Base-by-base conservation (phyloP, 495 filamentous ascomycete species). In the Lindgomyces ingoldianus region DNA sequence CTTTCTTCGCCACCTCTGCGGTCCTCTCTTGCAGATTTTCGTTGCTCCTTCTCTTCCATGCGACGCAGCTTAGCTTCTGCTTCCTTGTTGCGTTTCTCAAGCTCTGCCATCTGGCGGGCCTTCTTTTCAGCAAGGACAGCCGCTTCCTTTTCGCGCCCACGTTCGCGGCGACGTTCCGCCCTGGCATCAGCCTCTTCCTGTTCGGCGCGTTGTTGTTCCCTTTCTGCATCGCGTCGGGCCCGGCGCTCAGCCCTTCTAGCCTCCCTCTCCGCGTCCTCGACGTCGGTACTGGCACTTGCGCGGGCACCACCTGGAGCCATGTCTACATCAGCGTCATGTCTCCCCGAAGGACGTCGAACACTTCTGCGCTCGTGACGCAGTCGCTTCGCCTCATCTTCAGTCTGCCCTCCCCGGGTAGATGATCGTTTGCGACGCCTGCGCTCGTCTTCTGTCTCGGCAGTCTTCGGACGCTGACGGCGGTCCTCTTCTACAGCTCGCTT, bases 311-410 rank as follows among this genome's bases (percentile, higher is more conserved):
- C 21, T 16, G 33, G 33, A 6, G 45, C 16, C 36, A 63, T 33
- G 10, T 62, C 33, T 21, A 18, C 26, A 52, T 72, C 56, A 30
- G 44, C 60, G 27, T 60, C 56, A 18, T 47, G 50, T 44, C 36
- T 53, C 21, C 46, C 62, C 12, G 58, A 62, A 24, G 55, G 39
- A 33, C 64, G 64, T 29, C 64, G 64, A 33, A 67, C 64, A 21
- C 55, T 60, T 42, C 64, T 60, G n/a, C 60, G 47, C 30, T 71
- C 68, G 44, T 62, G 65, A 10, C 68, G 68, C 25, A 71, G 33
- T 44, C 68, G 55, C 51, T 65, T 67, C 10, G 68, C 64, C n/a
- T 71, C 68, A 44, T 71, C 65, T 42, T 65, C 65, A 39, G 65
- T 67, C 11, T 27, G n/a, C 16, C 47, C 60, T n/a, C 64, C 68